These are phyloP conservation scores for Fraxinus pennsylvanica DNA, from an alignment of 257 asterid species.

Conservation along the genomic window DNA sequence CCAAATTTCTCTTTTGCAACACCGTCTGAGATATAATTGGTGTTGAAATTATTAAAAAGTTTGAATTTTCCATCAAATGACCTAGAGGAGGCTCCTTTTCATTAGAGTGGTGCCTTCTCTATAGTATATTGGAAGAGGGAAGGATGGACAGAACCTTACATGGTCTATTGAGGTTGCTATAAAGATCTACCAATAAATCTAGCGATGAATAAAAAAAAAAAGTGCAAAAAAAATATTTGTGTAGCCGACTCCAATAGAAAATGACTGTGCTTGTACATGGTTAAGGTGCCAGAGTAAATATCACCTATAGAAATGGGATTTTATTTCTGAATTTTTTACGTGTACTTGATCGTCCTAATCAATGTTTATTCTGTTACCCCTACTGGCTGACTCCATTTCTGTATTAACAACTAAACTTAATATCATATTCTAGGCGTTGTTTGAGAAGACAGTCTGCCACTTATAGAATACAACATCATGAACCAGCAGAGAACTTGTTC, in stretches of 20 bases:
- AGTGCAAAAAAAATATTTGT: no score
- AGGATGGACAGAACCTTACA: neutral
- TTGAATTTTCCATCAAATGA: no score
- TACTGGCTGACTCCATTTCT: neutral
- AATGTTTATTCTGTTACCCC: neutral
- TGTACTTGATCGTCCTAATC: neutral
- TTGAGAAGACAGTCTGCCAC: slow-evolving; percentile 53
- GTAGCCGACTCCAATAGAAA: no score
- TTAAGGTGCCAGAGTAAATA: no score
- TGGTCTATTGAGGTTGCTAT: neutral
- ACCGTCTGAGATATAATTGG: neutral
- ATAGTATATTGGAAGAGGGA: neutral
- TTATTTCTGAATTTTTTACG: no score
- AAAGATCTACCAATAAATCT: neutral
- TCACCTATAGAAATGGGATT: neutral
- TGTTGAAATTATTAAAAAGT: no score
- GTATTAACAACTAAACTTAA: neutral
- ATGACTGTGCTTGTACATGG: neutral
- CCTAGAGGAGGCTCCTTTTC: no score
- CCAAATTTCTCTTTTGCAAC: neutral
- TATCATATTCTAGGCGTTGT: slow-evolving; percentile 49
- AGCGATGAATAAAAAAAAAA: no score
- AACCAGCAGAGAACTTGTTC: slow-evolving; percentile 45
- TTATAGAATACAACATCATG: slow-evolving; percentile 39
- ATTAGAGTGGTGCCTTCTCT: neutral